These are phyloP conservation scores for Boletus bicolor DNA, from an alignment of 768 basidiomycete genomes.

Conservation along the genomic window DNA sequence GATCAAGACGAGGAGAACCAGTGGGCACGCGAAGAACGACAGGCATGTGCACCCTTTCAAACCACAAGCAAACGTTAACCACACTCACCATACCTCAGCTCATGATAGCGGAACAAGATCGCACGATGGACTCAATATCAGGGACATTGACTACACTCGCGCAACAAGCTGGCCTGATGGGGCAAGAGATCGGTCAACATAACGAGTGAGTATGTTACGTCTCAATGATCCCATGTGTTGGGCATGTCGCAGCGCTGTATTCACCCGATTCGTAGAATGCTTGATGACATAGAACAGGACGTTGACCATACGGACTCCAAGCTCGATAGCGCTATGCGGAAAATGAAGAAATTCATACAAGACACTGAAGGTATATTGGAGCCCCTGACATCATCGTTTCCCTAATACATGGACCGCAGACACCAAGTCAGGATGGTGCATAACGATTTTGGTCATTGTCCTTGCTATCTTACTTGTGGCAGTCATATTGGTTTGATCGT, in stretches of 20 bases:
- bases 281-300: conserved; percentile 71
- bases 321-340: conserved; percentile 60
- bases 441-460: conserved; percentile 78
- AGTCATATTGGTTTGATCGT: conserved; percentile 66
- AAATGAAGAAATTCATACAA: conserved; percentile 76
- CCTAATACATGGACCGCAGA: conserved; percentile 43
- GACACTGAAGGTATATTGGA: conserved; percentile 65
- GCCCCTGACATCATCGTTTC: neutral
- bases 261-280: conserved; percentile 51
- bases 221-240: conserved; percentile 1
- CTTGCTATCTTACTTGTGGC: conserved; percentile 72
- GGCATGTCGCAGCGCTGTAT: neutral
- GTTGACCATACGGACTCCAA: conserved; percentile 69
- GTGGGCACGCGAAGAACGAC: conserved; percentile 86
- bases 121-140: conserved; percentile 81
- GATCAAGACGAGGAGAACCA: conserved; percentile 65
- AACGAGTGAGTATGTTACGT: conserved; percentile 63
- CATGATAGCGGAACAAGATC: conserved; percentile 86
- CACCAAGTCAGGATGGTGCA: conserved; percentile 87
- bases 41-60: conserved; percentile 42
- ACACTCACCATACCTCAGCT: conserved; percentile 45
- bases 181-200: conserved; percentile 87
- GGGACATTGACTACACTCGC: conserved; percentile 82
- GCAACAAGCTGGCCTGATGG: conserved; percentile 93
- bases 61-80: neutral